phyloP scores from a whole-genome alignment of 2,329 filamentous ascomycete genomes.

The Pseudogymnoascus sp. region DNA sequence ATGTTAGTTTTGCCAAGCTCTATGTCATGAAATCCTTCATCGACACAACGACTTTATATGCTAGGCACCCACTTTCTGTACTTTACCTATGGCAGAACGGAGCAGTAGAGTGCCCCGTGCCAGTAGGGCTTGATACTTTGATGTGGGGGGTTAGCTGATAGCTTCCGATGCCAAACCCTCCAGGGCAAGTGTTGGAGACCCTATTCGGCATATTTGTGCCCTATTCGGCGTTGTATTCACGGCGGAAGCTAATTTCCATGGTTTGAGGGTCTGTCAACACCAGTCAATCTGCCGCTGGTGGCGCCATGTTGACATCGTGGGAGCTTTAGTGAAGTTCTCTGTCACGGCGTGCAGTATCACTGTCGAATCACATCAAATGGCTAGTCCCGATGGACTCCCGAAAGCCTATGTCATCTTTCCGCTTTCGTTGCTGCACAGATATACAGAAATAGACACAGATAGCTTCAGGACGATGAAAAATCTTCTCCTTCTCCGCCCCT shows the following conservation, averaged over 20 bases:
- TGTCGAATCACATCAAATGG: conserved; percentile 1
- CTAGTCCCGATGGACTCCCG: conserved; percentile 2
- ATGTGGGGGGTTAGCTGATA: not conserved
- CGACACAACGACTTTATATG: not conserved
- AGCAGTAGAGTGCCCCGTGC: not conserved
- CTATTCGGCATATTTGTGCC: not conserved
- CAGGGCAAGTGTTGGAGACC: not conserved
- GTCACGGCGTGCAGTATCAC: not conserved
- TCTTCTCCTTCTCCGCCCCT: not conserved
- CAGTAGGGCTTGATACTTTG: not conserved
- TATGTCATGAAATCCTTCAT: not conserved
- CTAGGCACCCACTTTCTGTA: not conserved
- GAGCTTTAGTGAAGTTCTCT: not conserved
- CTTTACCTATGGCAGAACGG: not conserved
- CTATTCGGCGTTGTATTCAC: not conserved
- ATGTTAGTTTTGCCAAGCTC: not conserved
- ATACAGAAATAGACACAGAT: not conserved
- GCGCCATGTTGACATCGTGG: not conserved
- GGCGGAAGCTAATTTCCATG: not conserved
- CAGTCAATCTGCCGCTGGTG: not conserved
- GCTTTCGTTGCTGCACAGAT: not conserved
- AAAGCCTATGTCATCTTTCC: conserved; percentile 3
- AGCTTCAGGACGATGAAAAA: not conserved
- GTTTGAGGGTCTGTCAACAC: not conserved
- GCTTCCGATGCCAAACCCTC: not conserved